These are phyloP conservation scores for Cynanchum wilfordii DNA, from an alignment of 257 asterid species.

Conservation along the genomic window DNA sequence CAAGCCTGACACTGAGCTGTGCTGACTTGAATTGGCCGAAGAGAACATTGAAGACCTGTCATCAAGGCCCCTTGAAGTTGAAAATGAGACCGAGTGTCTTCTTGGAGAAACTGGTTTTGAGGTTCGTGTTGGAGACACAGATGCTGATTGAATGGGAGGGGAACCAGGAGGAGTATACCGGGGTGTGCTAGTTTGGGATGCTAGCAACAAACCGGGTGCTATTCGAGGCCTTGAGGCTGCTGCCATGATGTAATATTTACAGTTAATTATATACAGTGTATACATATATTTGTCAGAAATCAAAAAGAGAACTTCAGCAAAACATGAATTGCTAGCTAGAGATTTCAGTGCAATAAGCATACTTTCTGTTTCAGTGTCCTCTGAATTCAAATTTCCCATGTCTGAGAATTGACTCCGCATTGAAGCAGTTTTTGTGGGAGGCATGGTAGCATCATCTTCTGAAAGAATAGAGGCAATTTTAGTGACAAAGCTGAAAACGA, in stretches of 20 bases:
- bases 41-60: constrained; percentile 54
- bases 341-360: constrained; percentile 2
- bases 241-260: constrained; percentile 18
- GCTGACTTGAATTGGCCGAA: constrained; percentile 54
- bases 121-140: constrained; percentile 72
- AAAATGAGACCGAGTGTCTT: constrained; percentile 66
- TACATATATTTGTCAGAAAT: background rate
- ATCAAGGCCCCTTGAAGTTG: constrained; percentile 70
- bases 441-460: constrained; percentile 49
- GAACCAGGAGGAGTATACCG: constrained; percentile 81
- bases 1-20: constrained; percentile 62
- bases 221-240: constrained; percentile 59
- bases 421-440: constrained; percentile 39
- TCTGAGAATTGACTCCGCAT: constrained; percentile 50
- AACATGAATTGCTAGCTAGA: background rate
- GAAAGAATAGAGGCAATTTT: constrained; percentile 24
- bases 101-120: constrained; percentile 79
- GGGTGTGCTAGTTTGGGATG: constrained; percentile 83
- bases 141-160: constrained; percentile 80
- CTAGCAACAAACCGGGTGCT: constrained; percentile 55
- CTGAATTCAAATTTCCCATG: constrained; percentile 37
- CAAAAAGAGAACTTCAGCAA: background rate
- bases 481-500: constrained; percentile 14
- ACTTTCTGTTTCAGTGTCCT: constrained; percentile 62
- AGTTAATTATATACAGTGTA: background rate